Evolutionary conservation across 202 grass and related monocot species (phyloP).

Genomic region (Schoenoplectus tabernaemontani): DNA sequence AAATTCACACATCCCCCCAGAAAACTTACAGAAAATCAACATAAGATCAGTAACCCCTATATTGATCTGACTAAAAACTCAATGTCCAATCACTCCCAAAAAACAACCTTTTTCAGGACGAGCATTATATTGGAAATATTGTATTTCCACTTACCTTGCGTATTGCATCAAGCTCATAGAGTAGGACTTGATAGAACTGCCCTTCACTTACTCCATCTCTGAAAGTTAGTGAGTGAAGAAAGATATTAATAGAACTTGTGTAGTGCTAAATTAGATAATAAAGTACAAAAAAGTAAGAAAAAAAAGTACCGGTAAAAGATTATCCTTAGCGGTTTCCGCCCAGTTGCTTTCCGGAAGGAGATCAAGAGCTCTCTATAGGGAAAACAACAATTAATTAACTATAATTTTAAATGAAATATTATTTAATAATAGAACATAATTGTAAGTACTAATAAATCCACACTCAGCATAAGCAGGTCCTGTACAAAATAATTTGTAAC

Average conservation of each 20-base stretch:
- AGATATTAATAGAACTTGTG: not conserved
- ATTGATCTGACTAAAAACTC: not conserved
- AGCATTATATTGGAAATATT: not conserved
- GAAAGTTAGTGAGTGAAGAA: constrained; percentile 1
- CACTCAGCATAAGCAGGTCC: not conserved
- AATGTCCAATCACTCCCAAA: not conserved
- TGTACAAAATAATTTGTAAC: not conserved
- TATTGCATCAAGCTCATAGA: constrained; percentile 91
- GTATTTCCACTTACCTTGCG: constrained; percentile 51
- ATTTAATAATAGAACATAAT: not conserved
- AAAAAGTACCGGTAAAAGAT: constrained; percentile 76
- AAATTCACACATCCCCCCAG: not conserved
- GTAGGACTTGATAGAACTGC: constrained; percentile 91
- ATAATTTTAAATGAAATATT: not conserved
- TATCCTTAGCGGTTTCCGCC: constrained; percentile 83
- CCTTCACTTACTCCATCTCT: constrained; percentile 98
- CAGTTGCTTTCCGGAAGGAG: constrained; percentile 85
- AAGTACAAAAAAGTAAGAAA: not conserved
- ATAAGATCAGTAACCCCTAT: not conserved
- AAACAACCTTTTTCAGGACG: not conserved
- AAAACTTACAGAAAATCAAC: not conserved
- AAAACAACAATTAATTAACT: not conserved
- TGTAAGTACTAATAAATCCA: not conserved
- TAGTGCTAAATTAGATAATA: not conserved
- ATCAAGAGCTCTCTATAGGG: constrained; percentile 73